Conservation (phyloP, 2,329 filamentous ascomycete genomes). For the Pseudogymnoascus sp. region DNA sequence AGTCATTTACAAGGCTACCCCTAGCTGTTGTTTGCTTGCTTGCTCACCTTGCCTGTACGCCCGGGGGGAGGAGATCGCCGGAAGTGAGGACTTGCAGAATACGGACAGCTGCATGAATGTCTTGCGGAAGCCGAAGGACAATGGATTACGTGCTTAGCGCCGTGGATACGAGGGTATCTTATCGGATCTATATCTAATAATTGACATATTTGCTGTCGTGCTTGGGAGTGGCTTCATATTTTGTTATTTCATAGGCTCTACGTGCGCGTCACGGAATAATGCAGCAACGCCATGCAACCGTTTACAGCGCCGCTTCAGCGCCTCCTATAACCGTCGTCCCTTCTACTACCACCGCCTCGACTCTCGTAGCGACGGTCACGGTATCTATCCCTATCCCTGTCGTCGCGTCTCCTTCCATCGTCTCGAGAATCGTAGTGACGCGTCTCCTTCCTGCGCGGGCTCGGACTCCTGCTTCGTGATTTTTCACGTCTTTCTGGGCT, state of each 20-base stretch:
- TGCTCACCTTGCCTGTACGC: neutral
- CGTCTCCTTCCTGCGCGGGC: conserved; percentile 17
- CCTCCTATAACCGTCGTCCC: conserved; percentile 20
- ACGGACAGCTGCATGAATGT: neutral
- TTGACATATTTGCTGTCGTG: conserved; percentile 1
- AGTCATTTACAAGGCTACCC: conserved; percentile 1
- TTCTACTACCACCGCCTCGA: conserved; percentile 11
- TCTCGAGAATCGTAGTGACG: conserved; percentile 18
- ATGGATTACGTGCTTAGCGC: neutral
- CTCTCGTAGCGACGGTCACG: conserved; percentile 14
- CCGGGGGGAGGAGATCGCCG: neutral
- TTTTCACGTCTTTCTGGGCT: conserved; percentile 31
- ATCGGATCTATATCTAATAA: neutral
- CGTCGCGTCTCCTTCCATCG: conserved; percentile 14
- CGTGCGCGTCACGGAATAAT: neutral
- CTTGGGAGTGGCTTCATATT: neutral
- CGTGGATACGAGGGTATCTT: neutral
- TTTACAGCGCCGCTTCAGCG: conserved; percentile 8
- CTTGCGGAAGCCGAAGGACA: neutral
- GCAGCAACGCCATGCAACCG: neutral
- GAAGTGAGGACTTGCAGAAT: neutral
- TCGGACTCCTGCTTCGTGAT: conserved; percentile 27
- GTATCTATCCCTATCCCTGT: conserved; percentile 18
- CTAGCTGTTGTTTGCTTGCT: neutral
- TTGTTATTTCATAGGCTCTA: neutral